Evolutionary conservation across 1,284 basidiomycete species (phyloP), one percentile per base, ranked within the genome.

Genomic region (Peniophora sp.): DNA sequence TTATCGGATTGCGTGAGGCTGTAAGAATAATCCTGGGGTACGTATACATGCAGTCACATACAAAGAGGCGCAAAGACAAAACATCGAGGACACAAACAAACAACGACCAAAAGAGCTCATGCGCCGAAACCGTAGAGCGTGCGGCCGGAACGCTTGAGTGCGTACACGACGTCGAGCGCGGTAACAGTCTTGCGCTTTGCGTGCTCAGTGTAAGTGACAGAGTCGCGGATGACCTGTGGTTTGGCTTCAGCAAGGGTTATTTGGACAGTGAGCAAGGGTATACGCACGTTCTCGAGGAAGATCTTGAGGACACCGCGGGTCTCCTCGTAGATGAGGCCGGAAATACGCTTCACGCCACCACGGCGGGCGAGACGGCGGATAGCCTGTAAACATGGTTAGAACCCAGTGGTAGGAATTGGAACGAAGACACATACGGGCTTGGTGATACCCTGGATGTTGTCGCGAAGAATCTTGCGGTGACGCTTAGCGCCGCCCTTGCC

Each of bases 131-230:
- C 88, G 68, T 89, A 91, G 46, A 90, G 79, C 51, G 85, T 89
- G 61, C 85, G 78, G 52, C 85, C 85, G 54, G 84, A 83, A 54
- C 88, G 78, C 77, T 92, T 91, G 67, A 92, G 79, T 25, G 88
- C 86, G 68, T 89, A 89, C 61, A 90, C 85, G 58, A 85, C 82
- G 61, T 86, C 83, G 55, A 87, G 83, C 34, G 88, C 87, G 45
- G 84, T 88, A 59, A 91, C 86, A 50, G 87, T 90, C 83, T 90
- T 90, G 59, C 85, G 83, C 75, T 92, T 92, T 61, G 89, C 87
- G 71, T 92, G 89, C 71, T 91, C 89, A 61, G 86, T 89, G 76
- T 92, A 91, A 58, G 83, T 86, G 65, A 91, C 86, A 41, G 85
- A 85, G 72, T 91, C 89, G 60, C 85, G 80, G 63, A 91, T 87